A percentile compares a stretch with the other conserved stretches of the same genome.
phyloP scores from a whole-genome alignment of 225 moss, liverwort and hornwort species.

The Pleurozium schreberi region DNA sequence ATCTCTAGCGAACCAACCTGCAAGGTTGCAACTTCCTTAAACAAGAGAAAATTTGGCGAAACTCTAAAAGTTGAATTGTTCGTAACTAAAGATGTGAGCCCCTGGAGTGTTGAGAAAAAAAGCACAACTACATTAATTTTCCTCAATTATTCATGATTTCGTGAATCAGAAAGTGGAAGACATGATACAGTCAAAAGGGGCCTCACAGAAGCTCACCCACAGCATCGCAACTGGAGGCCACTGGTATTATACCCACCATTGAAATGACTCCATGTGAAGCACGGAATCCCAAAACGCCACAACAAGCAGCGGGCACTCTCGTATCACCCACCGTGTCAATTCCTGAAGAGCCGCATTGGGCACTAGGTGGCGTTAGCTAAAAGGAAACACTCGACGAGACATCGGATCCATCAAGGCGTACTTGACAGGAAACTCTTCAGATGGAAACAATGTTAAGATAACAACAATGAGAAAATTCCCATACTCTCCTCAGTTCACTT shows the following conservation, averaged over 20 bases:
- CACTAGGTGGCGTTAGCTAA: not conserved
- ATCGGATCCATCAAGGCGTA: not conserved
- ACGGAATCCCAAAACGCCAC: slow-evolving; percentile 26
- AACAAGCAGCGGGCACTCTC: slow-evolving; percentile 27
- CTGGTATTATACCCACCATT: slow-evolving; percentile 6
- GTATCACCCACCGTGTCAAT: slow-evolving; percentile 25
- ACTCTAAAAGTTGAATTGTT: not conserved
- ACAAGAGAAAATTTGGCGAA: not conserved
- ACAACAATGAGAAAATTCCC: not conserved
- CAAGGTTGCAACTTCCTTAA: not conserved
- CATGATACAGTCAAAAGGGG: not conserved
- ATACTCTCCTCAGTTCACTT: not conserved
- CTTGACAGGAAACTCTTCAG: not conserved
- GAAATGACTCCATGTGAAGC: slow-evolving; percentile 12
- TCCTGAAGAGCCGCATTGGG: slow-evolving; percentile 1
- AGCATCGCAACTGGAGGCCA: slow-evolving; percentile 26
- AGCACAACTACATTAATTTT: not conserved
- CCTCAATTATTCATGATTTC: not conserved
- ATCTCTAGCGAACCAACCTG: slow-evolving; percentile 29
- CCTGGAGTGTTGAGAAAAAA: not conserved
- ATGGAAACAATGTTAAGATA: not conserved
- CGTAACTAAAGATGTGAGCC: not conserved
- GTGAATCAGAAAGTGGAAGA: not conserved
- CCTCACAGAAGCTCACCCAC: slow-evolving; percentile 11
- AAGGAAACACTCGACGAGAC: not conserved